Evolutionary conservation across 164 flowering plant species (phyloP).

Genomic region (Cinnamomum micranthum): DNA sequence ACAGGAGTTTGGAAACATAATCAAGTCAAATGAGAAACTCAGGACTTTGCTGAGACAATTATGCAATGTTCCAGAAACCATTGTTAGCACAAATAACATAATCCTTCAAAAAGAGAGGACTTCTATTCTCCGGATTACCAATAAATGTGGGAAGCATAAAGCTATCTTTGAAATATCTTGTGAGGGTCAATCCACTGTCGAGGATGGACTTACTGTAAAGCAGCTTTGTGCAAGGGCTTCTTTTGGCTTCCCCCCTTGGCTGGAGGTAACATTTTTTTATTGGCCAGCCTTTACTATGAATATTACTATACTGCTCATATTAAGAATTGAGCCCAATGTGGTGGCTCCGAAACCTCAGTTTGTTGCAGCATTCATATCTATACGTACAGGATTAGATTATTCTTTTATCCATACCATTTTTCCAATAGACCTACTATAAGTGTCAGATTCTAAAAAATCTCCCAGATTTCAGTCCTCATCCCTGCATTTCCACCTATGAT

Average conservation of each 20-base stretch:
- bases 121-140: conserved; percentile 55
- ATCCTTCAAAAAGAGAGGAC: conserved; percentile 72
- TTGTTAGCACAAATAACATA: conserved; percentile 59
- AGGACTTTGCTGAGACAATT: conserved; percentile 44
- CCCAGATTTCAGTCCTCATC: too few species aligned
- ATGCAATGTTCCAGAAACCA: conserved; percentile 64
- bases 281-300: background rate
- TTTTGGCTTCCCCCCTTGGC: conserved; percentile 94
- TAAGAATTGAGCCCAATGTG: background rate
- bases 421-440: too few species aligned
- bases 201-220: conserved; percentile 46
- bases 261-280: conserved; percentile 57
- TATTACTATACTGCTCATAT: background rate
- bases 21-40: conserved; percentile 52
- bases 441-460: too few species aligned
- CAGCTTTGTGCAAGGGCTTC: conserved; percentile 48
- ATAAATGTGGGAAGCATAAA: conserved; percentile 42
- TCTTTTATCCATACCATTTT: too few species aligned
- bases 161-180: conserved; percentile 65
- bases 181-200: conserved; percentile 56
- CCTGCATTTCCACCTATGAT: too few species aligned
- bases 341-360: background rate
- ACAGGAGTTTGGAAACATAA: conserved; percentile 63
- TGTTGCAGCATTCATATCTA: too few species aligned
- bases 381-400: too few species aligned